Percentiles rank a stretch among this genome's conserved stretches.
Conservation (phyloP, 306 rosid genomes). For the Senna tora region DNA sequence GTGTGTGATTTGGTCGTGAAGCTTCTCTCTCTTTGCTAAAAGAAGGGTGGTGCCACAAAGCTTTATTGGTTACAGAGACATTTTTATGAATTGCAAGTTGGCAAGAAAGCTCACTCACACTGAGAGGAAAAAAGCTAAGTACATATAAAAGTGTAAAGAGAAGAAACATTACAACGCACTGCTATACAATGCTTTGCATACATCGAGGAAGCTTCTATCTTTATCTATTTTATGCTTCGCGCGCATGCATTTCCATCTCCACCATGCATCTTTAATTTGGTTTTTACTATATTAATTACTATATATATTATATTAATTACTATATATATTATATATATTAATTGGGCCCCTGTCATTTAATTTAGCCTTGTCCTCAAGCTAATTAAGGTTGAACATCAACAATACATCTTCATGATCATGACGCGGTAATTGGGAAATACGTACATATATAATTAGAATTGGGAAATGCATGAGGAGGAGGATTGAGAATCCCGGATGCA, state of each 20-base stretch:
- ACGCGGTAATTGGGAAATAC: no score
- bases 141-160: slow-evolving; percentile 57
- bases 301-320: no score
- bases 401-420: no score
- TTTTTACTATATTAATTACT: no score
- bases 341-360: no score
- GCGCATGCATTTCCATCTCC: no score
- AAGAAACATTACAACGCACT: slow-evolving; percentile 74
- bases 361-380: no score
- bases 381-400: no score
- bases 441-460: no score
- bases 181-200: slow-evolving; percentile 51
- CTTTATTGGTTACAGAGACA: slow-evolving; percentile 79
- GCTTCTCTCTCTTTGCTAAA: slow-evolving; percentile 34
- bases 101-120: slow-evolving; percentile 55
- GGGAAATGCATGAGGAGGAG: slow-evolving; percentile 78
- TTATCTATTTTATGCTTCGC: no score
- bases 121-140: slow-evolving; percentile 46
- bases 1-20: slow-evolving; percentile 37
- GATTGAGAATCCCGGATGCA: slow-evolving; percentile 65
- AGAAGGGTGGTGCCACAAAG: slow-evolving; percentile 39
- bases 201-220: slow-evolving; percentile 83
- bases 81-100: slow-evolving; percentile 60
- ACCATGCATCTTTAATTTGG: no score
- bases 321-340: no score